Percentiles rank a stretch among this genome's conserved stretches.
These are phyloP conservation scores for Lipomyces japonicus DNA, from an alignment of 805 yeast genomes.

Conservation along the genomic window DNA sequence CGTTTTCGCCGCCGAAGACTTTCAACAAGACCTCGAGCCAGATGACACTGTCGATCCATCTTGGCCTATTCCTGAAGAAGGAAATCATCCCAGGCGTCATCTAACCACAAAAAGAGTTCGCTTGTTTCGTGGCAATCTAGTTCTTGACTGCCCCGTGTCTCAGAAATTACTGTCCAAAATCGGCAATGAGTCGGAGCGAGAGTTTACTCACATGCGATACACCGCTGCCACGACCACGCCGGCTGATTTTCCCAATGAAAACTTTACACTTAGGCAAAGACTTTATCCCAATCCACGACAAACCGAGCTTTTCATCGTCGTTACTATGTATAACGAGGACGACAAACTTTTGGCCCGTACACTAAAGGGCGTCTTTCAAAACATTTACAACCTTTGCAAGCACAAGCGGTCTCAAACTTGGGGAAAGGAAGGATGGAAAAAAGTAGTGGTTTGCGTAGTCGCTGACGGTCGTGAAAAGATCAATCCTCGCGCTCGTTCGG, in stretches of 20 bases:
- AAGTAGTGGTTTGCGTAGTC: constrained; percentile 81
- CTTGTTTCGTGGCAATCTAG: constrained; percentile 71
- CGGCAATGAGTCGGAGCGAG: constrained; percentile 48
- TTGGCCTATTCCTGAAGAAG: constrained; percentile 31
- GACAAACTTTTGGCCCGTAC: constrained; percentile 80
- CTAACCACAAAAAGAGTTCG: constrained; percentile 46
- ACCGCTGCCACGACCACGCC: constrained; percentile 95
- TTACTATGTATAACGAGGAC: constrained; percentile 88
- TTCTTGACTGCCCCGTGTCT: constrained; percentile 87
- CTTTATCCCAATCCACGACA: constrained; percentile 72
- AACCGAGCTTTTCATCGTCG: constrained; percentile 80
- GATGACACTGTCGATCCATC: constrained; percentile 2
- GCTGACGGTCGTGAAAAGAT: constrained; percentile 89
- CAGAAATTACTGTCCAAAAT: constrained; percentile 48
- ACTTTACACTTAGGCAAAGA: constrained; percentile 78
- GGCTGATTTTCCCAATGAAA: constrained; percentile 52
- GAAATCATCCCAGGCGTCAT: constrained; percentile 35
- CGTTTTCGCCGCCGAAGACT: not conserved
- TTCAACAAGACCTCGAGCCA: not conserved
- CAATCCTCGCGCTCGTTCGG: constrained; percentile 70
- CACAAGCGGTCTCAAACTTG: constrained; percentile 63
- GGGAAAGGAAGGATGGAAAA: constrained; percentile 97
- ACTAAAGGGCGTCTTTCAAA: constrained; percentile 84
- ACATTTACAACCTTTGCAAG: constrained; percentile 69
- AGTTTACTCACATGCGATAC: constrained; percentile 84